Evolutionary conservation across 2,329 filamentous ascomycete species (phyloP).

Genomic region (Scytalidium lignicola): DNA sequence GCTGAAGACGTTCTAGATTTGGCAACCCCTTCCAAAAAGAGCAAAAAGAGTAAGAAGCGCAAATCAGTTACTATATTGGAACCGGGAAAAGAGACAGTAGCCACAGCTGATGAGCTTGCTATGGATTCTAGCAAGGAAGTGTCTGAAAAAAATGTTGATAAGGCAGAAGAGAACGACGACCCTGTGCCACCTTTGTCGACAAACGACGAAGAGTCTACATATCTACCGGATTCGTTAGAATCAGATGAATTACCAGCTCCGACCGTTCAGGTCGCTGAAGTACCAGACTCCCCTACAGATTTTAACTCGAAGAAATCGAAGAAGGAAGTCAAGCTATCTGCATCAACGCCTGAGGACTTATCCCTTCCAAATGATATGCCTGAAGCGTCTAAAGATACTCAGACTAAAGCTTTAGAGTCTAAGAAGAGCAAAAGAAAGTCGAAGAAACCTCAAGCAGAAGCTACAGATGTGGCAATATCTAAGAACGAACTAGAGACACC

Average conservation of each 20-base stretch:
- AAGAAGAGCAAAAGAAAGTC: conserved; percentile 28
- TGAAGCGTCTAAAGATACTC: too few species aligned
- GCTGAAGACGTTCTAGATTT: background rate
- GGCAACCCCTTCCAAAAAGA: conserved; percentile 2
- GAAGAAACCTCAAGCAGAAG: conserved; percentile 12
- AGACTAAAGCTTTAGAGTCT: background rate
- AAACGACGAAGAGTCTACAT: background rate
- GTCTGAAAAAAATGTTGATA: conserved; percentile 3
- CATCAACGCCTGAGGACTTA: too few species aligned
- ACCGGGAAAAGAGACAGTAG: conserved; percentile 20
- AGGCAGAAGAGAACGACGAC: background rate
- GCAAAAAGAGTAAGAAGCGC: conserved; percentile 5
- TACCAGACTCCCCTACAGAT: conserved; percentile 6
- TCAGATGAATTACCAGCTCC: background rate
- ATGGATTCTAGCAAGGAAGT: background rate
- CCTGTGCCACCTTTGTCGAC: background rate
- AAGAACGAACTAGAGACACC: background rate
- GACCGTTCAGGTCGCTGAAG: conserved; percentile 4
- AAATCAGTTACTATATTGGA: conserved; percentile 20
- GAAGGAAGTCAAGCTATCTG: conserved; percentile 15
- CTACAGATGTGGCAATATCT: background rate
- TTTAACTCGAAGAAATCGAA: conserved; percentile 12
- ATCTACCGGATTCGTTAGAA: background rate
- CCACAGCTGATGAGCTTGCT: conserved; percentile 5
- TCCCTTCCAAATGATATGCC: too few species aligned